Percentiles rank a stretch among this genome's conserved stretches.
These are phyloP conservation scores for Musa beccarii DNA, from an alignment of 176 grass and related monocot genomes.

Conservation along the genomic window DNA sequence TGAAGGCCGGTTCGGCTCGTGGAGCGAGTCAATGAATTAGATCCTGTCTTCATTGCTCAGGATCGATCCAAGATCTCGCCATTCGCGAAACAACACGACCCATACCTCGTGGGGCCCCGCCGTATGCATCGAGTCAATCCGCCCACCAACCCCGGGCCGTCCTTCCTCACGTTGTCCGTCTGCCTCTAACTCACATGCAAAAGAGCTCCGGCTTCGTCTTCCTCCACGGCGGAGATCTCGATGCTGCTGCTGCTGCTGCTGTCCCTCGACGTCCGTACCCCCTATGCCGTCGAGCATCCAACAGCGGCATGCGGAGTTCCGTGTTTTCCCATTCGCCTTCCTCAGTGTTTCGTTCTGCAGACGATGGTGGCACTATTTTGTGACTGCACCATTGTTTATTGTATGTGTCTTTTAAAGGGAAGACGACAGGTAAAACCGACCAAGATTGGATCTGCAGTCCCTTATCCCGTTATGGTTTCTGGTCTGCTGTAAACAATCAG, in stretches of 20 bases:
- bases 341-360: background rate
- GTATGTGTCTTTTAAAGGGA: background rate
- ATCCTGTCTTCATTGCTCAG: too few relatives aligned
- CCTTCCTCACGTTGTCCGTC: background rate
- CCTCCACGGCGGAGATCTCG: too few relatives aligned
- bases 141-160: background rate
- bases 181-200: background rate
- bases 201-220: too few relatives aligned
- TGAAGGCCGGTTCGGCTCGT: too few relatives aligned
- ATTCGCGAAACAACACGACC: background rate
- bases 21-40: too few relatives aligned
- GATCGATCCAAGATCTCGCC: background rate
- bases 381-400: too few relatives aligned
- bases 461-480: background rate
- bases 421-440: slow-evolving; percentile 1
- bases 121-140: background rate
- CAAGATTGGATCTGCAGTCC: slow-evolving; percentile 12
- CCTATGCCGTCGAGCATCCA: too few relatives aligned
- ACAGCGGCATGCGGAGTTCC: background rate
- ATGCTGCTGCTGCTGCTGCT: too few relatives aligned
- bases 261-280: too few relatives aligned
- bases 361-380: too few relatives aligned
- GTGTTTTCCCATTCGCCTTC: background rate
- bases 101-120: background rate
- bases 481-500: background rate